Evolutionary conservation across 331 rosid genomes (phyloP).

Genomic region (Malus hybrid): DNA sequence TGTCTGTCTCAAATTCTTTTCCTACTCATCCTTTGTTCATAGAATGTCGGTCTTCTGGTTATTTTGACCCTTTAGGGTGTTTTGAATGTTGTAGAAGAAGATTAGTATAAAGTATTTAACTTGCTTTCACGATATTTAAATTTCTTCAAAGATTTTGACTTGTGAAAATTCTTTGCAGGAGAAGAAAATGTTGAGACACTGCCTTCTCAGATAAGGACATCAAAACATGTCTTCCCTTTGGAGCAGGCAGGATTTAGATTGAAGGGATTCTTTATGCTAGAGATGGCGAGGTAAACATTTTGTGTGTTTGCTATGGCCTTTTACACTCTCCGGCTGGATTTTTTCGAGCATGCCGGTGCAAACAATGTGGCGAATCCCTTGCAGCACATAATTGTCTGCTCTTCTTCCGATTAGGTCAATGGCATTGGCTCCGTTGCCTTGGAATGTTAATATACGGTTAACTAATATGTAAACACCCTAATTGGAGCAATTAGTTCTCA

Average conservation of each 20-base stretch:
- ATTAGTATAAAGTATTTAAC: too few relatives aligned
- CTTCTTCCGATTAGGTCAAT: conserved; percentile 18
- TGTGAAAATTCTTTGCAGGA: too few relatives aligned
- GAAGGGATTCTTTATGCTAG: conserved; percentile 60
- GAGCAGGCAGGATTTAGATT: conserved; percentile 47
- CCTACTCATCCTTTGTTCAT: too few relatives aligned
- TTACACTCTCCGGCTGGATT: conserved; percentile 65
- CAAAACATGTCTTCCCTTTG: neutral
- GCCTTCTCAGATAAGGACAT: too few relatives aligned
- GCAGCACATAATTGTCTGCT: conserved; percentile 53
- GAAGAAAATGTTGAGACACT: too few relatives aligned
- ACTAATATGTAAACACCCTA: neutral
- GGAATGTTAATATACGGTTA: neutral
- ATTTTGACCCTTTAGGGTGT: too few relatives aligned
- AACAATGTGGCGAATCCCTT: conserved; percentile 49
- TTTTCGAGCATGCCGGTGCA: conserved; percentile 59
- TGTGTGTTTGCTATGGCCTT: conserved; percentile 72
- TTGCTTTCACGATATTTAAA: too few relatives aligned
- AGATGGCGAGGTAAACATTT: conserved; percentile 34
- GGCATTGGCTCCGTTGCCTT: neutral
- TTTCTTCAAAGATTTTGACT: too few relatives aligned
- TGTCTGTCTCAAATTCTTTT: too few relatives aligned
- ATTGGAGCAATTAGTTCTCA: neutral
- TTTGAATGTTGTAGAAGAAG: too few relatives aligned
- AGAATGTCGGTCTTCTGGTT: too few relatives aligned